Conservation (phyloP, 208 protist genomes). For the Wallacemonas sp. region DNA sequence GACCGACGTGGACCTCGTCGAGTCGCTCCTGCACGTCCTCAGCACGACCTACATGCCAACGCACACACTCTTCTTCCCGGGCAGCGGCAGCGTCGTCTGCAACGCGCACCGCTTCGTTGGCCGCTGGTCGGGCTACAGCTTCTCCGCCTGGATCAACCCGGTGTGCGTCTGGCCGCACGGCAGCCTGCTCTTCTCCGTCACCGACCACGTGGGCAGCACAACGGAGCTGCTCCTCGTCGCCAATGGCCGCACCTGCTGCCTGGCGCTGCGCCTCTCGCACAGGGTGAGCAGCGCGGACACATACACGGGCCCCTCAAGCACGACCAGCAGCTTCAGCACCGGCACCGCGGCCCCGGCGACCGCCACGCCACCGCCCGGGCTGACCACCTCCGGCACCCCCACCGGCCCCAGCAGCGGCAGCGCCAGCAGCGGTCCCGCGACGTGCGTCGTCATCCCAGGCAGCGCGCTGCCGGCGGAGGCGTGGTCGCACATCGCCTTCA, state of each 20-base stretch:
- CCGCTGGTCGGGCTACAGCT: constrained; percentile 75
- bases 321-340: not conserved
- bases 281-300: not conserved
- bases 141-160: constrained; percentile 79
- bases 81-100: constrained; percentile 60
- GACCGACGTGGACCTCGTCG: constrained; percentile 75
- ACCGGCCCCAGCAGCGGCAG: no score
- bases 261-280: constrained; percentile 50
- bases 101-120: constrained; percentile 34
- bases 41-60: constrained; percentile 41
- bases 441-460: constrained; percentile 41
- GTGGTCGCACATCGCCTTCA: constrained; percentile 84
- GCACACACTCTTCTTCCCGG: constrained; percentile 66
- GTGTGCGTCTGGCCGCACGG: constrained; percentile 78
- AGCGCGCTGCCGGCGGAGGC: constrained; percentile 52
- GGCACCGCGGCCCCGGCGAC: not conserved
- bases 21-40: constrained; percentile 71
- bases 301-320: not conserved
- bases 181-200: constrained; percentile 74
- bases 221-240: constrained; percentile 60
- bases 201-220: constrained; percentile 43
- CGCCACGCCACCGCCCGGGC: no score
- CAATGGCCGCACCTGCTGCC: constrained; percentile 65
- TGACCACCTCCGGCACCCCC: no score
- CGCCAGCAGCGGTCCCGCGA: not conserved